Conservation (phyloP, 306 rosid species). For the Ziziphus jujuba region DNA sequence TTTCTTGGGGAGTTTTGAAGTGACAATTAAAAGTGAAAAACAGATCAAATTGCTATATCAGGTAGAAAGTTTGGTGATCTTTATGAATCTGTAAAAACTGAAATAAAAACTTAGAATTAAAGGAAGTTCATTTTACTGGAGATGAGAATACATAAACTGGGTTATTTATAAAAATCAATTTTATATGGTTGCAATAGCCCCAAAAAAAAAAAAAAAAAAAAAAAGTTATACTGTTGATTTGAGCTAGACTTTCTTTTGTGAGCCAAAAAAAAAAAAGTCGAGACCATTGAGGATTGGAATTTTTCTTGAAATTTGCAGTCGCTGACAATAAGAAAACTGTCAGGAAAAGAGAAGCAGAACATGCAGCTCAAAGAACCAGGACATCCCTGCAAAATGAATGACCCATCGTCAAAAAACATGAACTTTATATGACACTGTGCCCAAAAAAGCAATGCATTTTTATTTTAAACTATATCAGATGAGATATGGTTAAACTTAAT, state of each 20-base stretch:
- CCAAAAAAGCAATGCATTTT: conserved; percentile 14
- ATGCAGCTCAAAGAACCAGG: conserved; percentile 13
- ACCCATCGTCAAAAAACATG: conserved; percentile 17
- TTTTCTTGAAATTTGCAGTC: background rate
- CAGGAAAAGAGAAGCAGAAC: conserved; percentile 12
- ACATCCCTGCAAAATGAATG: conserved; percentile 37
- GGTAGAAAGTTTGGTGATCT: conserved; percentile 5
- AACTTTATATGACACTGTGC: background rate
- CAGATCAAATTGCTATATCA: conserved; percentile 11
- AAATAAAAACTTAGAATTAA: too few relatives aligned
- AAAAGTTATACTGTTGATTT: too few relatives aligned
- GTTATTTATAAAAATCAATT: background rate
- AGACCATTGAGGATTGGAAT: background rate
- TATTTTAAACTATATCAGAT: conserved; percentile 1
- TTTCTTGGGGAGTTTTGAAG: conserved; percentile 18
- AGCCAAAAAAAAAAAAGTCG: background rate
- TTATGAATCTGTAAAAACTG: too few relatives aligned
- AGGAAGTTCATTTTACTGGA: too few relatives aligned
- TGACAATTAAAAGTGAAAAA: conserved; percentile 2
- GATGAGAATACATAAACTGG: conserved; percentile 9
- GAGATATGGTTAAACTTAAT: conserved; percentile 4
- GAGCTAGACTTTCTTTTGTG: background rate
- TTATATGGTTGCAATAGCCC: too few relatives aligned
- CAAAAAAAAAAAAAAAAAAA: too few relatives aligned
- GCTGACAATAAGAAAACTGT: background rate